phyloP scores from a whole-genome alignment of 192 early-diverging fungal species.

The Podila epicladia region DNA sequence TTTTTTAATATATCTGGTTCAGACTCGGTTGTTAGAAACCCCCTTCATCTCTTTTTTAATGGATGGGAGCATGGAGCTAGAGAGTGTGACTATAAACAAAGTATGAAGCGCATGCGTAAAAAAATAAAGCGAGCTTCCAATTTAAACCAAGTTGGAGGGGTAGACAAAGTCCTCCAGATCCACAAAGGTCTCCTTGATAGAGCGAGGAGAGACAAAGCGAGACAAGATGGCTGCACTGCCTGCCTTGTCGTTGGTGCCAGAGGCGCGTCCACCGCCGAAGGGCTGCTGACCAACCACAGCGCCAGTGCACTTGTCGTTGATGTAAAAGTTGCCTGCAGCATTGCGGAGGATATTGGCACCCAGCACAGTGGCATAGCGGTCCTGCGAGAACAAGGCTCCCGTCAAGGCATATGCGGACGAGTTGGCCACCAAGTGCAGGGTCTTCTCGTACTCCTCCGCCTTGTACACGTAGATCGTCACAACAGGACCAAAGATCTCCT shows the following conservation, averaged over 20 bases:
- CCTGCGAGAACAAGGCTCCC: constrained; percentile 91
- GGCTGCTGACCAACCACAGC: constrained; percentile 98
- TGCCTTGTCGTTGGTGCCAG: constrained; percentile 99
- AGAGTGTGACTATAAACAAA: too few relatives aligned
- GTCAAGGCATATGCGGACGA: constrained; percentile 93
- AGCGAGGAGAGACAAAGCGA: constrained; percentile 92
- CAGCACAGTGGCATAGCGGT: constrained; percentile 79
- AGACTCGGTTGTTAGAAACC: too few relatives aligned
- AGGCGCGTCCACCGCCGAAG: constrained; percentile 93
- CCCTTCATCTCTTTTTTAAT: too few relatives aligned
- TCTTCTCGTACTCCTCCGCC: constrained; percentile 79
- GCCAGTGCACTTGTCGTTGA: constrained; percentile 99
- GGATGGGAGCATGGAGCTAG: too few relatives aligned
- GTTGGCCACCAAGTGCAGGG: constrained; percentile 76
- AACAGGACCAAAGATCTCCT: constrained; percentile 98
- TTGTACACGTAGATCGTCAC: constrained; percentile 88
- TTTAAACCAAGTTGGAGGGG: constrained; percentile 80
- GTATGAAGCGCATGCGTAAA: neutral
- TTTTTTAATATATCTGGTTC: too few relatives aligned
- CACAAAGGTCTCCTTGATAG: constrained; percentile 96
- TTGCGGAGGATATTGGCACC: constrained; percentile 84
- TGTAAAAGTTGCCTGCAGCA: constrained; percentile 97
- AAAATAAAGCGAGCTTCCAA: too few relatives aligned
- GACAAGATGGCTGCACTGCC: constrained; percentile 83
- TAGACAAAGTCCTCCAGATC: constrained; percentile 81